These are phyloP conservation scores for Neoscytalidium dimidiatum DNA, from an alignment of 2,329 filamentous ascomycete genomes.

Conservation along the genomic window DNA sequence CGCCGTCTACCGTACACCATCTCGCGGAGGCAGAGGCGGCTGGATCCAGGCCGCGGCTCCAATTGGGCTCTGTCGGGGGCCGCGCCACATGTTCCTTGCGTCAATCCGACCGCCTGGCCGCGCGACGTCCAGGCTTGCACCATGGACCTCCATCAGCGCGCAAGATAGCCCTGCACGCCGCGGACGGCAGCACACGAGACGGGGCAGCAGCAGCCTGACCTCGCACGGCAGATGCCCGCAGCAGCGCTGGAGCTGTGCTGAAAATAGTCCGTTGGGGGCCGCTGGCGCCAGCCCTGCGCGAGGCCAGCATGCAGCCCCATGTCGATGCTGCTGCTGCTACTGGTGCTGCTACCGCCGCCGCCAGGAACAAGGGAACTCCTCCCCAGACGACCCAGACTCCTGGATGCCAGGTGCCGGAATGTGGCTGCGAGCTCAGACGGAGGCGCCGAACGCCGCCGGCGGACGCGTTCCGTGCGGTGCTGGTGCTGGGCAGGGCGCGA, in stretches of 20 bases:
- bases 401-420: slow-evolving; percentile 2
- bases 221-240: slow-evolving; percentile 14
- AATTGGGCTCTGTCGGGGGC: neutral
- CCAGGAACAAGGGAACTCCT: neutral
- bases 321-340: neutral
- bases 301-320: neutral
- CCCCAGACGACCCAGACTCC: neutral
- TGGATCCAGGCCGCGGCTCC: neutral
- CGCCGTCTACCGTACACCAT: neutral
- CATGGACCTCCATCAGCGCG: neutral
- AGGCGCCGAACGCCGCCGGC: neutral
- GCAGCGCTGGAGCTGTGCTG: neutral
- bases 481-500: slow-evolving; percentile 4
- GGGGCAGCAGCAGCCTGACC: slow-evolving; percentile 4
- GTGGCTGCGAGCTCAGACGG: slow-evolving; percentile 4
- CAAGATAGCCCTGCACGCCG: neutral
- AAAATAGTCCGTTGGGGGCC: neutral
- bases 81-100: slow-evolving; percentile 6
- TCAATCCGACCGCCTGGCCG: slow-evolving; percentile 1
- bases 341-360: too few species aligned
- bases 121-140: neutral
- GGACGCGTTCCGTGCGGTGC: neutral
- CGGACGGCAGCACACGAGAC: neutral
- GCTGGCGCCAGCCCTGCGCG: neutral
- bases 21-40: neutral